Conservation (phyloP, 108 stramenopile genomes). For the Phaeodactylum tricornutum region DNA sequence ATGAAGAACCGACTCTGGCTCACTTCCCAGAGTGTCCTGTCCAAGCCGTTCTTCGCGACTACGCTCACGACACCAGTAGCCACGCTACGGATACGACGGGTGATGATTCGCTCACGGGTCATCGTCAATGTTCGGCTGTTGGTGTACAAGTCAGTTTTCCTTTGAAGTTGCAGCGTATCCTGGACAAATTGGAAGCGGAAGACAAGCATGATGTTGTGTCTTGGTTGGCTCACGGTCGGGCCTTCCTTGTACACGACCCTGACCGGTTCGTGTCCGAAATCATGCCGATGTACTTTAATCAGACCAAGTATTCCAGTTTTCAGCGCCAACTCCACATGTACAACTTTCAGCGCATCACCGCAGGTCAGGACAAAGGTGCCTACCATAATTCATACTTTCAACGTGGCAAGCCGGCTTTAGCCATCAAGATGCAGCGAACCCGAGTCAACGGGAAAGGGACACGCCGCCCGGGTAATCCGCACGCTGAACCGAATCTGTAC, state of each 20-base stretch:
- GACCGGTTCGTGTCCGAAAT: slow-evolving; percentile 53
- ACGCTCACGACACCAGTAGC: background rate
- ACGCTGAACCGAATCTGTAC: slow-evolving; percentile 19
- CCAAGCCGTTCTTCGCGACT: background rate
- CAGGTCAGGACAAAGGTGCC: slow-evolving; percentile 28
- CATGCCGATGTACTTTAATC: slow-evolving; percentile 52
- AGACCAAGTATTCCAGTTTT: slow-evolving; percentile 40
- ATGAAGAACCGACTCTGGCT: slow-evolving; percentile 45
- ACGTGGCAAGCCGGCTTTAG: slow-evolving; percentile 26
- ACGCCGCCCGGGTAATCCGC: slow-evolving; percentile 10
- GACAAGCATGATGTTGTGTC: slow-evolving; percentile 32
- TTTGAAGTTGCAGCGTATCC: slow-evolving; percentile 61
- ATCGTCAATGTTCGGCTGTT: background rate
- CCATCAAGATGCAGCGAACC: slow-evolving; percentile 18
- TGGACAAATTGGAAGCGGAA: slow-evolving; percentile 54
- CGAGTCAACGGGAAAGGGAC: slow-evolving; percentile 38
- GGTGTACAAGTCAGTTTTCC: slow-evolving; percentile 26
- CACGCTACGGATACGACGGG: background rate
- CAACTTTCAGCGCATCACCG: slow-evolving; percentile 42
- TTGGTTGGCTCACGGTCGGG: slow-evolving; percentile 55
- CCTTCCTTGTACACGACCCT: slow-evolving; percentile 45
- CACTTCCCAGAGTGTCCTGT: background rate
- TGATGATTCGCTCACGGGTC: background rate
- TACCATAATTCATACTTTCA: slow-evolving; percentile 45
- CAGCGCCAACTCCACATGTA: slow-evolving; percentile 72